phyloP scores from a whole-genome alignment of 768 basidiomycete genomes.

The Leccinum arenicola region DNA sequence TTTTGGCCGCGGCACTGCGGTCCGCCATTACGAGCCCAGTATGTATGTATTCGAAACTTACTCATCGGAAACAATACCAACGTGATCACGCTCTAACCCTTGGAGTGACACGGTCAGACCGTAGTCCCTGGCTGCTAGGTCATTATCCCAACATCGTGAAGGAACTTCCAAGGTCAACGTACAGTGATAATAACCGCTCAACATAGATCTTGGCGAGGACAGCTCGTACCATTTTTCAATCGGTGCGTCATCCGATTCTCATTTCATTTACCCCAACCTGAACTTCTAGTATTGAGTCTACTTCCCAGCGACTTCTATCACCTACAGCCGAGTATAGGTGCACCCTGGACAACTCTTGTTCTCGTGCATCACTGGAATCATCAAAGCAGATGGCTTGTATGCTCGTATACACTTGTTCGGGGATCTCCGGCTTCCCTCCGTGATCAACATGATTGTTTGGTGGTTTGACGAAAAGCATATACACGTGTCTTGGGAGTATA shows the following conservation, averaged over 20 bases:
- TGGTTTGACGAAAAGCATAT: neutral
- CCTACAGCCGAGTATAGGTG: neutral
- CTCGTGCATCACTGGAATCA: neutral
- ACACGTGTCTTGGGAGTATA: neutral
- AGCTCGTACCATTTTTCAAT: neutral
- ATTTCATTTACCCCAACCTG: neutral
- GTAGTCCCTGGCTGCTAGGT: neutral
- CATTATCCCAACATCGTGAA: neutral
- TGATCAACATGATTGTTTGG: neutral
- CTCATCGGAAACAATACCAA: neutral
- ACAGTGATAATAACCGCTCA: neutral
- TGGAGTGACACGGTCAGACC: neutral
- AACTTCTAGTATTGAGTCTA: neutral
- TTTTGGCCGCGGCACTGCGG: neutral
- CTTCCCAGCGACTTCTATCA: neutral
- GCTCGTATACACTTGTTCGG: neutral
- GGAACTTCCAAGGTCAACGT: neutral
- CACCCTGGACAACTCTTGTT: neutral
- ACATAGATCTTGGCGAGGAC: neutral
- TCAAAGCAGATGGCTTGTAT: neutral
- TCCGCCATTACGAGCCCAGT: neutral
- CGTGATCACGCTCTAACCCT: neutral
- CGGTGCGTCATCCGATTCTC: neutral
- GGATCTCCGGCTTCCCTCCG: neutral
- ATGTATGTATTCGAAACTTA: neutral